These are phyloP conservation scores for Colletotrichum sp. DNA, from an alignment of 2,329 filamentous ascomycete species.

Conservation along the genomic window DNA sequence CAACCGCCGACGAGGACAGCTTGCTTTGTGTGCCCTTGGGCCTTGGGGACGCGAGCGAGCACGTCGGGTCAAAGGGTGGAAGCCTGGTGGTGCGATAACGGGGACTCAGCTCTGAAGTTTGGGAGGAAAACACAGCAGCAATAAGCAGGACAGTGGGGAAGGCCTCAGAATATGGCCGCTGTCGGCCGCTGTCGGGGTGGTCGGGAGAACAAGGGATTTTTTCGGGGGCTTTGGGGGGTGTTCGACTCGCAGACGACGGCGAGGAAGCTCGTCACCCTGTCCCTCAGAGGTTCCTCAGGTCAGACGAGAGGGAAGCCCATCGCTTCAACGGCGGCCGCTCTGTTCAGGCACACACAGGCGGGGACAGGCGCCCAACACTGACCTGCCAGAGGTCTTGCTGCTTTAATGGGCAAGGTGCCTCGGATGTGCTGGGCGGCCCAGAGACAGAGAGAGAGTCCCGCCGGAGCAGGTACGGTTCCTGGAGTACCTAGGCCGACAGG, in stretches of 20 bases:
- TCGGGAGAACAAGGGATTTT: neutral
- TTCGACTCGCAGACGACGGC: neutral
- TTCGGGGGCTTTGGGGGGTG: neutral
- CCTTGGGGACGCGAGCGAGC: neutral
- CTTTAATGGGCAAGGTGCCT: neutral
- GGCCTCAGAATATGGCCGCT: conserved; percentile 3
- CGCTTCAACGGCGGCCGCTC: neutral
- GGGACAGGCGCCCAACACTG: neutral
- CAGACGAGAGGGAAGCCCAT: neutral
- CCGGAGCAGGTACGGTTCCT: neutral
- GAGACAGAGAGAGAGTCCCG: neutral
- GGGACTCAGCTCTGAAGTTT: neutral
- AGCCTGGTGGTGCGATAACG: conserved; percentile 12
- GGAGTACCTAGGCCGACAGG: neutral
- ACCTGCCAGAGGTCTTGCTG: neutral
- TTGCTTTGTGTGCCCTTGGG: neutral
- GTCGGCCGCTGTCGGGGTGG: conserved; percentile 1
- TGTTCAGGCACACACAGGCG: conserved; percentile 3
- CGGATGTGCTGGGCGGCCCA: neutral
- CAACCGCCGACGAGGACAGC: neutral
- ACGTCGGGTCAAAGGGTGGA: neutral
- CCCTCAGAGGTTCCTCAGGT: neutral
- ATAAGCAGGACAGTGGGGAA: conserved; percentile 1
- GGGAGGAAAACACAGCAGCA: neutral
- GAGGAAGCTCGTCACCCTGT: neutral